These are phyloP conservation scores for Eucalyptus erythrocorys DNA, from an alignment of 345 rosid species.

Conservation along the genomic window DNA sequence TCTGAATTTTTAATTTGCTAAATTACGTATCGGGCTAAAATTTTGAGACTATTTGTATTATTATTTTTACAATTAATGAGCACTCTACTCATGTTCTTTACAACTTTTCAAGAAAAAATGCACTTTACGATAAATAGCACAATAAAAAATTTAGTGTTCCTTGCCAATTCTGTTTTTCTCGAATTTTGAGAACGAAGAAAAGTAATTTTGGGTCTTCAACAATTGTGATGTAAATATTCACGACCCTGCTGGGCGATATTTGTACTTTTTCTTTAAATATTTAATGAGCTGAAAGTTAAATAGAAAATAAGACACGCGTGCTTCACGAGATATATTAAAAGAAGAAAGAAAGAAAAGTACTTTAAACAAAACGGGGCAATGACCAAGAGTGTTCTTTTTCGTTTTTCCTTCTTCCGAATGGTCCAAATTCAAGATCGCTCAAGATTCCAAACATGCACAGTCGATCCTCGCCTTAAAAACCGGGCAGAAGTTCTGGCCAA, in stretches of 20 bases:
- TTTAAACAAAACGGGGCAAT: background rate
- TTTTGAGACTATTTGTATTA: too few relatives aligned
- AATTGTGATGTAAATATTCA: background rate
- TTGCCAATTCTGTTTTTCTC: background rate
- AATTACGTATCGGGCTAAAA: accelerated
- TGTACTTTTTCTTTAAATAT: background rate
- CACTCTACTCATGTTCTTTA: too few relatives aligned
- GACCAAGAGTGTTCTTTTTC: background rate
- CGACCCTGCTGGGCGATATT: background rate
- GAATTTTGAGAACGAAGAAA: too few relatives aligned
- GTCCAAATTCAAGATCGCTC: background rate
- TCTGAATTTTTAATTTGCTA: accelerated
- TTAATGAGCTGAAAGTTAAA: background rate
- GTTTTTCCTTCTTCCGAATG: background rate
- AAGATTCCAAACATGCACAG: background rate
- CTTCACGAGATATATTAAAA: background rate
- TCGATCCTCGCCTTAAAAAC: background rate
- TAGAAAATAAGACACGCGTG: background rate
- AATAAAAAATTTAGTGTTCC: background rate
- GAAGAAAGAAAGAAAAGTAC: background rate
- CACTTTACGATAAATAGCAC: too few relatives aligned
- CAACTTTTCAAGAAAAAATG: too few relatives aligned
- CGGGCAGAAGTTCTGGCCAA: background rate
- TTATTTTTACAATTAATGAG: too few relatives aligned
- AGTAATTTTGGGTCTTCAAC: background rate